Evolutionary conservation across 192 early-diverging fungal species (phyloP).

Genomic region (Podila minutissima): DNA sequence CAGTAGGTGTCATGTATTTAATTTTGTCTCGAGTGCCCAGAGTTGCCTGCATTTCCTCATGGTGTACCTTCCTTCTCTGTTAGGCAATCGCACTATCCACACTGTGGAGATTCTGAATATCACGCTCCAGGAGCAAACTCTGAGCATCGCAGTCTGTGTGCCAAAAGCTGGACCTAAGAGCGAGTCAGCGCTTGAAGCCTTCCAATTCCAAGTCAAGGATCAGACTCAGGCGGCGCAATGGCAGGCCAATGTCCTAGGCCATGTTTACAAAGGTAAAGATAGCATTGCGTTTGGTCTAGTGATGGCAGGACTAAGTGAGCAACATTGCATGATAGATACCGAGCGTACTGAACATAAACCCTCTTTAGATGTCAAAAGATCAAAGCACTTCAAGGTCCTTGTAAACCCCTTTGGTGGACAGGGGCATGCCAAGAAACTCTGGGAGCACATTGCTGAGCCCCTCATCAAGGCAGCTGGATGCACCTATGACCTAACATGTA

Average conservation of each 20-base stretch:
- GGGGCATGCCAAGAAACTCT: conserved; percentile 68
- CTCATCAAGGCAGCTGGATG: conserved; percentile 72
- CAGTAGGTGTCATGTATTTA: conserved; percentile 3
- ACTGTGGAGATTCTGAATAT: conserved; percentile 44
- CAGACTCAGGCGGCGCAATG: conserved; percentile 18
- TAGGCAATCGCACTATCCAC: conserved; percentile 3
- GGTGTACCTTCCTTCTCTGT: background rate
- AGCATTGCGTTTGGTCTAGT: background rate
- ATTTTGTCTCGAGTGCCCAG: background rate
- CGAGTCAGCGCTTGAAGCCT: conserved; percentile 23
- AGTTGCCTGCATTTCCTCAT: background rate
- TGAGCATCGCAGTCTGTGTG: conserved; percentile 18
- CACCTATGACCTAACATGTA: conserved; percentile 59
- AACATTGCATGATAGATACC: too few species aligned
- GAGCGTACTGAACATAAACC: background rate
- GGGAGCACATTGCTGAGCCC: conserved; percentile 62
- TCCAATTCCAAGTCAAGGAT: conserved; percentile 37
- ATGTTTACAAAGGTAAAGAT: conserved; percentile 46
- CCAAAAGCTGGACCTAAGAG: conserved; percentile 25
- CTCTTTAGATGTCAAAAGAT: conserved; percentile 27
- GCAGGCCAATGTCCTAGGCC: conserved; percentile 34
- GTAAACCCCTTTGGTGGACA: conserved; percentile 83
- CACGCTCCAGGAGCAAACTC: background rate
- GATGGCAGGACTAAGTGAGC: background rate
- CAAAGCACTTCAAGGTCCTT: conserved; percentile 63